These are phyloP conservation scores for Echria macrotheca DNA, from an alignment of 495 filamentous ascomycete species.

Conservation along the genomic window DNA sequence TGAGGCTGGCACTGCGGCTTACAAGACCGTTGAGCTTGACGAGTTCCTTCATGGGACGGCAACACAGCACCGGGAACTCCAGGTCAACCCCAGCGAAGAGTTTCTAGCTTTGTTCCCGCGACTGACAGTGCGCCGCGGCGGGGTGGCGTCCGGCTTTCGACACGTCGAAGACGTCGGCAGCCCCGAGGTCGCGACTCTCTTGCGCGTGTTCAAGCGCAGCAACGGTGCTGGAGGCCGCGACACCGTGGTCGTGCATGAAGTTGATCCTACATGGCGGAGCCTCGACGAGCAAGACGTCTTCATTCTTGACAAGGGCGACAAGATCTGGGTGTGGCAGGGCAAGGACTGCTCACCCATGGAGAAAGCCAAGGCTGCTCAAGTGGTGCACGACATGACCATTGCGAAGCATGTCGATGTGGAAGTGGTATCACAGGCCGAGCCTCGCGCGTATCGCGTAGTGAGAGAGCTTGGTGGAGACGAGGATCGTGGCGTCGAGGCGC, in stretches of 20 bases:
- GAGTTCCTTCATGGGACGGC: conserved; percentile 56
- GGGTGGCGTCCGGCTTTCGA: conserved; percentile 53
- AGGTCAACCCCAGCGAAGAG: conserved; percentile 49
- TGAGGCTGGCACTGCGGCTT: conserved; percentile 58
- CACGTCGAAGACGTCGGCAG: conserved; percentile 48
- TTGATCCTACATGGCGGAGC: conserved; percentile 54
- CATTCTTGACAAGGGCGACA: conserved; percentile 52
- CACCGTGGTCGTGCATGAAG: conserved; percentile 54
- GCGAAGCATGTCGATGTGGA: conserved; percentile 59
- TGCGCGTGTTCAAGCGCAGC: conserved; percentile 52
- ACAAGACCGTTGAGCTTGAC: conserved; percentile 62
- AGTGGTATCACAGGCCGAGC: conserved; percentile 53
- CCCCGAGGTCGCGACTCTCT: conserved; percentile 41
- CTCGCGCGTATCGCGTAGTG: conserved; percentile 47
- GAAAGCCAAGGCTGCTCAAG: conserved; percentile 58
- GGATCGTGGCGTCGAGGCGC: conserved; percentile 23
- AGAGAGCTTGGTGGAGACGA: conserved; percentile 50
- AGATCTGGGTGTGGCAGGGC: conserved; percentile 64
- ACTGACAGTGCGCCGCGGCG: conserved; percentile 49
- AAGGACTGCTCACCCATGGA: conserved; percentile 59
- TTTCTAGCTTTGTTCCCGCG: conserved; percentile 54
- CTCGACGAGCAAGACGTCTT: conserved; percentile 59
- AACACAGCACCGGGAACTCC: conserved; percentile 55
- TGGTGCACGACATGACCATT: conserved; percentile 55
- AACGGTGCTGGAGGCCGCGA: conserved; percentile 32